phyloP scores from a whole-genome alignment of 345 rosid genomes.

The Acer saccharum region DNA sequence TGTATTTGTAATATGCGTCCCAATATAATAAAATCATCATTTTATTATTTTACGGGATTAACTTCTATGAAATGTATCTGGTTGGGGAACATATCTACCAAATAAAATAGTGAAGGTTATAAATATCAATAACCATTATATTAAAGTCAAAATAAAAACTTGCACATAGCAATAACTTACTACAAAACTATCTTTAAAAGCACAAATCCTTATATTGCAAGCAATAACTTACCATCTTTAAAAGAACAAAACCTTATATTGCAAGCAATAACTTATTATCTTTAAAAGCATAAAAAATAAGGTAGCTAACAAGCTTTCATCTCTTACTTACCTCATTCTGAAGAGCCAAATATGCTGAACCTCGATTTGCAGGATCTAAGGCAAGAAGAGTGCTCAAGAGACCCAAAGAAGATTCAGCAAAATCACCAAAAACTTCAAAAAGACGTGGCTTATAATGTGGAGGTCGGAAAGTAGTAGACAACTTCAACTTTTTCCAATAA shows the following conservation, averaged over 20 bases:
- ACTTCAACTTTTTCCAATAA: constrained; percentile 76
- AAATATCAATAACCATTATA: background rate
- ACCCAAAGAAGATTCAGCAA: constrained; percentile 53
- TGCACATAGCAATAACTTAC: background rate
- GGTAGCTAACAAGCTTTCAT: background rate
- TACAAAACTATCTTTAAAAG: background rate
- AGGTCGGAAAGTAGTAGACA: constrained; percentile 61
- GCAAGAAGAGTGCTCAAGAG: constrained; percentile 60
- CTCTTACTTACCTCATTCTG: constrained; percentile 41
- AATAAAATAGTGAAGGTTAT: background rate
- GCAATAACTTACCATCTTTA: too few relatives aligned
- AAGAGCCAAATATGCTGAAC: constrained; percentile 51
- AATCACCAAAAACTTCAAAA: constrained; percentile 37
- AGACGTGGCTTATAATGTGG: constrained; percentile 47
- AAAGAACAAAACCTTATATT: too few relatives aligned
- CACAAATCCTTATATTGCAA: too few relatives aligned
- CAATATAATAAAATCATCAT: too few relatives aligned
- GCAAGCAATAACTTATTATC: too few relatives aligned
- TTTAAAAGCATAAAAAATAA: background rate
- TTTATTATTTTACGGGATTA: background rate
- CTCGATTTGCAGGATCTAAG: constrained; percentile 53
- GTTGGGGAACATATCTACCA: background rate
- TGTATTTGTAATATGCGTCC: background rate
- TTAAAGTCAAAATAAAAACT: background rate
- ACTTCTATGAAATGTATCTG: background rate